These are phyloP conservation scores for Pseudocercospora pini-densiflorae DNA, from an alignment of 2,329 filamentous ascomycete genomes.

Conservation along the genomic window DNA sequence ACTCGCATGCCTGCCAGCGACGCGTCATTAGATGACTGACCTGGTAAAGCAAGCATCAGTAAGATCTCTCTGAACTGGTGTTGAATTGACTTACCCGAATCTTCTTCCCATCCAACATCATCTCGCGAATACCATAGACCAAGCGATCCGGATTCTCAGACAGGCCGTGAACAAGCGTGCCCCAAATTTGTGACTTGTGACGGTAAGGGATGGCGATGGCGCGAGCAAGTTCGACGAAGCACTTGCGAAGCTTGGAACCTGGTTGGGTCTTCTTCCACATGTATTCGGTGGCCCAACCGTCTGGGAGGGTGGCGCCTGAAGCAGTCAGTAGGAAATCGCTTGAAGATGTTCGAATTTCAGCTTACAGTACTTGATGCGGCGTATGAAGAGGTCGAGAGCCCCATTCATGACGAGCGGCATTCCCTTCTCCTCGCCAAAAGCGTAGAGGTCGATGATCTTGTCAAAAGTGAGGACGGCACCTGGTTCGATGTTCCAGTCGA, in stretches of 20 bases:
- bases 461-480: slow-evolving; percentile 17
- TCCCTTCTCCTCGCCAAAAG: slow-evolving; percentile 15
- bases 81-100: neutral
- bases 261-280: slow-evolving; percentile 19
- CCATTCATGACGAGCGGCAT: slow-evolving; percentile 27
- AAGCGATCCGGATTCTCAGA: slow-evolving; percentile 14
- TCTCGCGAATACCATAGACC: slow-evolving; percentile 10
- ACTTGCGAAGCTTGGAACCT: slow-evolving; percentile 14
- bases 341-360: no score
- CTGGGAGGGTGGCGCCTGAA: slow-evolving; percentile 14
- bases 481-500: slow-evolving; percentile 8
- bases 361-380: slow-evolving; percentile 15
- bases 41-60: neutral
- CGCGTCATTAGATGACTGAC: slow-evolving; percentile 14
- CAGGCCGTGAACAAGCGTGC: slow-evolving; percentile 12
- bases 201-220: slow-evolving; percentile 20
- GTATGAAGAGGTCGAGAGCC: slow-evolving; percentile 15
- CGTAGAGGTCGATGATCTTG: slow-evolving; percentile 22
- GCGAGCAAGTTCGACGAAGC: slow-evolving; percentile 21
- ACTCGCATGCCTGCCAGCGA: slow-evolving; percentile 18
- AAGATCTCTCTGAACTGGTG: neutral
- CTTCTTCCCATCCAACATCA: neutral
- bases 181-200: slow-evolving; percentile 15
- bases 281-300: slow-evolving; percentile 18
- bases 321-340: neutral